phyloP scores from a whole-genome alignment of 2,329 filamentous ascomycete species.

The Phaeosphaeriaceae sp. region DNA sequence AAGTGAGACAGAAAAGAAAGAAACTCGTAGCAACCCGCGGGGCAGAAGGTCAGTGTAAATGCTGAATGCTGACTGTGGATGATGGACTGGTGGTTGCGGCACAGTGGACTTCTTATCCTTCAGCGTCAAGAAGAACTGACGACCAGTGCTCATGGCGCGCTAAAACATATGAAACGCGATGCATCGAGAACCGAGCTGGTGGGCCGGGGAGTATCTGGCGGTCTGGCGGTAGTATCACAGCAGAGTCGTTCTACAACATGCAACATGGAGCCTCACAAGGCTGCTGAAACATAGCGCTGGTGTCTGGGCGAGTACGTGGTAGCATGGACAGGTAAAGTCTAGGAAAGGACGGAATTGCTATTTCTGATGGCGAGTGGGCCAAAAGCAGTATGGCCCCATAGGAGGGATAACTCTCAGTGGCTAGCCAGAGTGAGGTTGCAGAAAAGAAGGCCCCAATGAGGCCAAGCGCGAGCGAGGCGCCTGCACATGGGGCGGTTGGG shows the following conservation, averaged over 20 bases:
- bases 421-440: conserved; percentile 29
- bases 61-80: conserved; percentile 18
- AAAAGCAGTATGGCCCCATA: conserved; percentile 23
- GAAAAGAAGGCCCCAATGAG: conserved; percentile 25
- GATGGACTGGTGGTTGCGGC: conserved; percentile 42
- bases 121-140: conserved; percentile 35
- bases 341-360: conserved; percentile 34
- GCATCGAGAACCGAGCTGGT: conserved; percentile 37
- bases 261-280: conserved; percentile 36
- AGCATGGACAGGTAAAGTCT: conserved; percentile 25
- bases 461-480: conserved; percentile 41
- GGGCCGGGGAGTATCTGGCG: conserved; percentile 33
- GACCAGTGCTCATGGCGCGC: conserved; percentile 45
- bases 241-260: conserved; percentile 32
- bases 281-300: conserved; percentile 46
- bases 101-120: conserved; percentile 48
- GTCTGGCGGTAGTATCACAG: conserved; percentile 42
- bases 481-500: conserved; percentile 44
- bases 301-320: conserved; percentile 41
- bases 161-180: conserved; percentile 50
- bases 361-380: conserved; percentile 27
- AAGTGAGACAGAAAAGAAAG: conserved; percentile 33
- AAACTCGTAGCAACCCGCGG: conserved; percentile 48
- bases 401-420: conserved; percentile 33
- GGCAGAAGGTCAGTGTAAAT: conserved; percentile 35